Percentiles rank a stretch among this genome's conserved stretches.
Conservation (phyloP, 1,284 basidiomycete genomes). For the Fomes fomentarius region DNA sequence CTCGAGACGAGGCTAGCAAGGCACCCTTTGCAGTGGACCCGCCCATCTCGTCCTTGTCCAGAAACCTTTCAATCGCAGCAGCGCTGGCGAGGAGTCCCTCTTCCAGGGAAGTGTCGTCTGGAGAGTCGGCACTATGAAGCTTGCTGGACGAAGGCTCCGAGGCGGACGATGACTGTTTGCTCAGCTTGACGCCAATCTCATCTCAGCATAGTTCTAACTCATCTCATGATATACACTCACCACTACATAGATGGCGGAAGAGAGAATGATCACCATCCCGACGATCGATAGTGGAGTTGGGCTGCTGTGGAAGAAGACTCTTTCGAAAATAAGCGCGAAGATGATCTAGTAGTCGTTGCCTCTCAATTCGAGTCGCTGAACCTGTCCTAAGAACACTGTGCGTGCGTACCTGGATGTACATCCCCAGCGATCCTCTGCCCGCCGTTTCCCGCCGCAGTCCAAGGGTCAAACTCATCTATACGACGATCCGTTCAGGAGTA, state of each 20-base stretch:
- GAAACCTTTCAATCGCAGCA: neutral
- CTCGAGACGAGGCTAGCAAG: neutral
- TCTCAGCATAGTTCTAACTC: too few species aligned
- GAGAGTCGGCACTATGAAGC: neutral
- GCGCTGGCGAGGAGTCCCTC: slow-evolving; percentile 10
- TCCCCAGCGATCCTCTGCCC: slow-evolving; percentile 57
- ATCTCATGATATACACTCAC: slow-evolving; percentile 48
- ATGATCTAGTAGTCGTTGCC: slow-evolving; percentile 45
- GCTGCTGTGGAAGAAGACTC: slow-evolving; percentile 55
- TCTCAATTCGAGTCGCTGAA: too few species aligned
- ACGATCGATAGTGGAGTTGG: slow-evolving; percentile 54
- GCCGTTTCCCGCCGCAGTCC: slow-evolving; percentile 68
- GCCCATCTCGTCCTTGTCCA: neutral
- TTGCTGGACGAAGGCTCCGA: neutral
- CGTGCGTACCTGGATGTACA: slow-evolving; percentile 56
- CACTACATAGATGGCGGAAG: slow-evolving; percentile 59
- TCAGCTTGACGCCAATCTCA: too few species aligned
- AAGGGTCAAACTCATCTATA: slow-evolving; percentile 55
- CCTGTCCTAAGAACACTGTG: neutral
- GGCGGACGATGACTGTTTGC: slow-evolving; percentile 5
- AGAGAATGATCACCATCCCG: slow-evolving; percentile 59
- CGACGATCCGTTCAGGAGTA: neutral
- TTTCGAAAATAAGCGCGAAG: slow-evolving; percentile 61
- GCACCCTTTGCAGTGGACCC: neutral
- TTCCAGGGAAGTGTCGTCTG: slow-evolving; percentile 7